Percentiles rank a stretch among this genome's conserved stretches.
phyloP scores from a whole-genome alignment of 2,329 filamentous ascomycete species.

The Ambrosiella beaveri region DNA sequence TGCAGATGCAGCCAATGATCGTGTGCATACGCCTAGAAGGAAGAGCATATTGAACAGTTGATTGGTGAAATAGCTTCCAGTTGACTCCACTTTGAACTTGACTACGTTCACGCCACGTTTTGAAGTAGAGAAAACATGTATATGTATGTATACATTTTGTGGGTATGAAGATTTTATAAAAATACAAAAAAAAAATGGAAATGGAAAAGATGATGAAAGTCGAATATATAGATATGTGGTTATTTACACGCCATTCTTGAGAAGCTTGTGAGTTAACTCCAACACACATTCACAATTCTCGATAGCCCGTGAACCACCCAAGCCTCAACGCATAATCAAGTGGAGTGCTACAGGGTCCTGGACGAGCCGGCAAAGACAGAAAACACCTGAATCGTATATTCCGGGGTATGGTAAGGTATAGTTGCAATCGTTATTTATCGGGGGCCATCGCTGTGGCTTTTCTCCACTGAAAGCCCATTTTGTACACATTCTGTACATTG shows the following conservation, averaged over 20 bases:
- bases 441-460: too few relatives aligned
- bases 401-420: too few relatives aligned
- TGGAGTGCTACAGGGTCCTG: not conserved
- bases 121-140: not conserved
- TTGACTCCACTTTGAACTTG: not conserved
- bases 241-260: too few relatives aligned
- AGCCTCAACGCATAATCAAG: not conserved
- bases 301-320: not conserved
- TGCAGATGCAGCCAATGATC: not conserved
- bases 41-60: not conserved
- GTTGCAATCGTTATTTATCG: too few relatives aligned
- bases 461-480: not conserved
- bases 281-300: not conserved
- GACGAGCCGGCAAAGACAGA: not conserved
- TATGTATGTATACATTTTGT: not conserved
- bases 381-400: not conserved
- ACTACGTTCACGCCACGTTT: not conserved
- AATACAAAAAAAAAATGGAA: not conserved
- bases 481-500: not conserved
- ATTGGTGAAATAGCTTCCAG: not conserved
- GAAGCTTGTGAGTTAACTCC: too few relatives aligned
- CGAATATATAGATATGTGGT: too few relatives aligned
- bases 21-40: not conserved
- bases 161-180: not conserved
- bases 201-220: too few relatives aligned